phyloP scores from a whole-genome alignment of 495 filamentous ascomycete genomes.

The Xylaria palmicola region DNA sequence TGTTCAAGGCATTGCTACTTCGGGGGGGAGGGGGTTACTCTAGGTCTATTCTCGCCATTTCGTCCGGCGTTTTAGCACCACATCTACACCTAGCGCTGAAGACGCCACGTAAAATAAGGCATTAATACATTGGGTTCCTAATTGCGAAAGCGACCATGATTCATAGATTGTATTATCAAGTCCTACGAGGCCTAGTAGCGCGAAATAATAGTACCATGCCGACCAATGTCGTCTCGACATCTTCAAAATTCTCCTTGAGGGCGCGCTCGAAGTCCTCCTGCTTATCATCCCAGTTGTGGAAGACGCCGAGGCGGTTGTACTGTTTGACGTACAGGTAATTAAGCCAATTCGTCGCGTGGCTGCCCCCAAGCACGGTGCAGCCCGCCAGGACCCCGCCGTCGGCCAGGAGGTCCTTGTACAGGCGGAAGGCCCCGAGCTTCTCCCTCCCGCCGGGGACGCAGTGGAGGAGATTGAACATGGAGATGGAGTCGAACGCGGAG shows the following conservation, averaged over 20 bases:
- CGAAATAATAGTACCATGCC: constrained; percentile 17
- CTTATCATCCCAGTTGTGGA: constrained; percentile 27
- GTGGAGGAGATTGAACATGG: constrained; percentile 42
- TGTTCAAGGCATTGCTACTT: too few species aligned
- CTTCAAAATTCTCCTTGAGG: constrained; percentile 31
- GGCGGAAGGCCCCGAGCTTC: constrained; percentile 21
- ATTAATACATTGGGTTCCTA: too few species aligned
- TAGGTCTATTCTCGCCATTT: too few species aligned
- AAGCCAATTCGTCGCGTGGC: constrained; percentile 37
- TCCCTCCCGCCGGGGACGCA: constrained; percentile 30
- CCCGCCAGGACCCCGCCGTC: constrained; percentile 37
- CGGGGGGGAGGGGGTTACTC: too few species aligned
- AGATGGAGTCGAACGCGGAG: constrained; percentile 35
- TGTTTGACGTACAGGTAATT: constrained; percentile 29
- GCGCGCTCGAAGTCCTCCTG: constrained; percentile 34
- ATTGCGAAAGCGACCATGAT: too few species aligned
- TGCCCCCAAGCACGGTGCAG: constrained; percentile 34
- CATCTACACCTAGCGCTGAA: too few species aligned
- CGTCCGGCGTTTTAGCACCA: too few species aligned
- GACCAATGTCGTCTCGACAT: constrained; percentile 30
- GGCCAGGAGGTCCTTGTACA: constrained; percentile 24
- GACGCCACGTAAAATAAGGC: too few species aligned
- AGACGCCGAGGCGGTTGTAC: constrained; percentile 31
- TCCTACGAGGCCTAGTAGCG: background rate
- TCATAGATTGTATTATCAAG: background rate